phyloP scores from a whole-genome alignment of 2,329 filamentous ascomycete species.

The Stagonosporopsis chrysanthemi region DNA sequence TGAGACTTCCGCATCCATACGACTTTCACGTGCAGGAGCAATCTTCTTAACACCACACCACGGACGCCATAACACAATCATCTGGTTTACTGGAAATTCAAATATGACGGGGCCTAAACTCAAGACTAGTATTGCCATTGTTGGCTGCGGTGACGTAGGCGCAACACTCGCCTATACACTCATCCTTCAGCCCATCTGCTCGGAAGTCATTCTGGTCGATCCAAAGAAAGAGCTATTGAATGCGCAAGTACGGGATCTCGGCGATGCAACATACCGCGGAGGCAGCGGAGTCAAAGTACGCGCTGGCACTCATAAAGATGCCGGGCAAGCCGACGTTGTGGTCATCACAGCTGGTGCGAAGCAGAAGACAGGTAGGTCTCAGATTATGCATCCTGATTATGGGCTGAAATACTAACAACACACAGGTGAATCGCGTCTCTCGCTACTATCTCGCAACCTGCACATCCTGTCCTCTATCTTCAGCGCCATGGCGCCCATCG shows the following conservation, averaged over 20 bases:
- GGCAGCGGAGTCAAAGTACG: constrained; percentile 55
- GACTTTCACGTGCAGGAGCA: constrained; percentile 5
- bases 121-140: constrained; percentile 56
- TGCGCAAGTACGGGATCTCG: constrained; percentile 61
- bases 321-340: constrained; percentile 62
- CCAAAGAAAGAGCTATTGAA: constrained; percentile 56
- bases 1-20: constrained; percentile 10
- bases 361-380: constrained; percentile 50
- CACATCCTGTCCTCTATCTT: constrained; percentile 59
- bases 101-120: constrained; percentile 39
- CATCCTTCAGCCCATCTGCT: constrained; percentile 58
- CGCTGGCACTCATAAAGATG: constrained; percentile 57
- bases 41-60: neutral
- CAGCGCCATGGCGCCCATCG: constrained; percentile 58
- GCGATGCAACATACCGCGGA: constrained; percentile 58
- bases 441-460: constrained; percentile 58
- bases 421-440: constrained; percentile 55
- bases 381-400: neutral
- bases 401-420: constrained; percentile 10
- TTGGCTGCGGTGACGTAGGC: constrained; percentile 62
- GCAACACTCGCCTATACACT: constrained; percentile 61
- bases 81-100: neutral
- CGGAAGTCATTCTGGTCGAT: constrained; percentile 63
- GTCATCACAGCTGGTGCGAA: constrained; percentile 64
- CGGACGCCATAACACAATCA: neutral